Evolutionary conservation across 352 stramenopile species (phyloP).

Genomic region (Globisporangium okanoganense): DNA sequence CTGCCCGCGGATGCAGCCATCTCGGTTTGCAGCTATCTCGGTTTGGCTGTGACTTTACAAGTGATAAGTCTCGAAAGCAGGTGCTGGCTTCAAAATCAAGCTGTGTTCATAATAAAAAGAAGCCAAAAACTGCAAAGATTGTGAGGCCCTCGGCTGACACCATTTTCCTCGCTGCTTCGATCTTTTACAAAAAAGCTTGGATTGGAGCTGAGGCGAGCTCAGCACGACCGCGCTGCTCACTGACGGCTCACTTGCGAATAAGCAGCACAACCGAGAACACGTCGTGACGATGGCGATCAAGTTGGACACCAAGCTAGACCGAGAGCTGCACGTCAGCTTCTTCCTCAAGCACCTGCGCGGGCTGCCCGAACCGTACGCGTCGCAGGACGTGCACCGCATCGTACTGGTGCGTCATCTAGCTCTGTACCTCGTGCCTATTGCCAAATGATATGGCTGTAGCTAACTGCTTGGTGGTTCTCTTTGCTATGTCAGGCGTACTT

Average conservation of each 20-base stretch:
- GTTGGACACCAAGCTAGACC: constrained; percentile 40
- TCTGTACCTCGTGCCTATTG: neutral
- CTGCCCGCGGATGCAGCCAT: too few relatives aligned
- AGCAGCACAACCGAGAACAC: neutral
- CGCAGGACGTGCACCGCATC: constrained; percentile 78
- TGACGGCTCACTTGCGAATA: neutral
- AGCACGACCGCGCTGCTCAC: neutral
- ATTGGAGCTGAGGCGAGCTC: neutral
- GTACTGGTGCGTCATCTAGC: constrained; percentile 41
- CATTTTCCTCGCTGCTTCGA: neutral
- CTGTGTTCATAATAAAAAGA: neutral
- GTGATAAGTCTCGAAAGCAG: neutral
- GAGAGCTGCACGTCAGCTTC: constrained; percentile 74
- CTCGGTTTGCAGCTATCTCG: too few relatives aligned
- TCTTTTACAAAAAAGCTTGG: neutral
- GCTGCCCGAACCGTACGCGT: constrained; percentile 67
- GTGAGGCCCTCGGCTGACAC: neutral
- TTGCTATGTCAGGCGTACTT: constrained; percentile 59
- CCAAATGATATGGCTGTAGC: neutral
- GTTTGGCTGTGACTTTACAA: too few relatives aligned
- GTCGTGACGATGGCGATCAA: neutral
- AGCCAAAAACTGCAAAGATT: neutral
- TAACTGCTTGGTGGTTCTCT: neutral
- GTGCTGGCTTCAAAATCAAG: neutral
- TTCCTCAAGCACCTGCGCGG: constrained; percentile 76